Conservation (phyloP, 2,329 filamentous ascomycete species). For the Paecilomyces fulvus region DNA sequence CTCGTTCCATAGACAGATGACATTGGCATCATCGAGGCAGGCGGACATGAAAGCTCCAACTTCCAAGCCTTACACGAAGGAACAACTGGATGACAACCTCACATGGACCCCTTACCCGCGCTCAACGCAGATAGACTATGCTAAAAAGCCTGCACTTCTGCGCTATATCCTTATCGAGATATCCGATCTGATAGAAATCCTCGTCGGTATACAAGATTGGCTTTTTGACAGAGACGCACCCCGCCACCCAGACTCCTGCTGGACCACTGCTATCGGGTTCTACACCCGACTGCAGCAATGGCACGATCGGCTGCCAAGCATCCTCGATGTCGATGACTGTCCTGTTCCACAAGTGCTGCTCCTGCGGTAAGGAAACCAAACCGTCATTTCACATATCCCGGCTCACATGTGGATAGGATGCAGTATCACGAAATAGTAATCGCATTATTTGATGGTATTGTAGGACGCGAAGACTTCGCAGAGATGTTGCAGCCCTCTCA, state of each 20-base stretch:
- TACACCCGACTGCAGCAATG: constrained; percentile 16
- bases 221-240: constrained; percentile 13
- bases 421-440: constrained; percentile 19
- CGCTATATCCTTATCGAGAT: constrained; percentile 15
- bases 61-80: constrained; percentile 7
- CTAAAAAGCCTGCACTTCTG: constrained; percentile 18
- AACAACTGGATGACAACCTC: constrained; percentile 8
- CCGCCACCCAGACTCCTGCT: constrained; percentile 9
- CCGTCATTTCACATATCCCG: background rate
- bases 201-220: constrained; percentile 16
- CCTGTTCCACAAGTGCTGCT: constrained; percentile 19
- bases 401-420: constrained; percentile 13
- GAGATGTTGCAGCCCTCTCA: constrained; percentile 4
- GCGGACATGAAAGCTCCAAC: constrained; percentile 13
- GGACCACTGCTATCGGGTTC: constrained; percentile 10
- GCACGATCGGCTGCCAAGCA: constrained; percentile 12
- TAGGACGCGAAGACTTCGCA: constrained; percentile 9
- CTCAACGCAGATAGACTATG: constrained; percentile 18
- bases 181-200: constrained; percentile 14
- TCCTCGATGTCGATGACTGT: constrained; percentile 9
- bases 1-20: constrained; percentile 17
- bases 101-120: constrained; percentile 27
- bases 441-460: constrained; percentile 15
- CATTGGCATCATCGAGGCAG: constrained; percentile 15
- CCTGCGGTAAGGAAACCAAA: constrained; percentile 17